Percentiles rank a stretch among this genome's conserved stretches.
Conservation (phyloP, 768 basidiomycete species). For the Leucocoprinus sp. region DNA sequence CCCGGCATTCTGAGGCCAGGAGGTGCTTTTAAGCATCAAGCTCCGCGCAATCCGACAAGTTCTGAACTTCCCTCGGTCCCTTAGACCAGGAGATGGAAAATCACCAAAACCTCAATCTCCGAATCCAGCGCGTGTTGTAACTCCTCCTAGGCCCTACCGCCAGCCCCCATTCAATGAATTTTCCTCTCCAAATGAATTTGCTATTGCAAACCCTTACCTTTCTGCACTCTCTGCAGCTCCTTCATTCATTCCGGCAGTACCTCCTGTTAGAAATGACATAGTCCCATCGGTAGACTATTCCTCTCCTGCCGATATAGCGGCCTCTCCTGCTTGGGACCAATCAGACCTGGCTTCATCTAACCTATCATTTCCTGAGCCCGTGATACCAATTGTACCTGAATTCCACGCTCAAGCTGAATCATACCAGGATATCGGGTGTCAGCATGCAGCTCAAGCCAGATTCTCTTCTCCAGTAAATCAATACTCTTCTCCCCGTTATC, state of each 20-base stretch:
- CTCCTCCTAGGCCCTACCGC: conserved; percentile 1
- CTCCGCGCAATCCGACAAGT: conserved; percentile 11
- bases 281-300: not conserved
- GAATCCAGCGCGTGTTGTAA: conserved; percentile 12
- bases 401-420: conserved; percentile 1
- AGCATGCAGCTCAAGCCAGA: conserved; percentile 1
- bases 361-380: conserved; percentile 28
- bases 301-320: not conserved
- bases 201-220: conserved; percentile 16
- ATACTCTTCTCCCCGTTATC: conserved; percentile 39
- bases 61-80: conserved; percentile 2
- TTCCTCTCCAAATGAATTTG: not conserved
- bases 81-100: conserved; percentile 3
- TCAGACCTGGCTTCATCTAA: conserved; percentile 8
- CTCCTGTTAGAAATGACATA: not conserved
- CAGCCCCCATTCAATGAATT: not conserved
- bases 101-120: conserved; percentile 11
- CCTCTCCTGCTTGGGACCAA: conserved; percentile 5
- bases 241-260: conserved; percentile 13
- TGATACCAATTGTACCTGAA: conserved; percentile 14
- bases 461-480: conserved; percentile 23
- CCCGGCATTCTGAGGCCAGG: conserved; percentile 7
- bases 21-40: conserved; percentile 26
- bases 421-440: conserved; percentile 5
- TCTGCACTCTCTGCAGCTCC: conserved; percentile 9